Conservation (phyloP, 192 early-diverging fungal genomes). For the Pecoramyces ruminantium region DNA sequence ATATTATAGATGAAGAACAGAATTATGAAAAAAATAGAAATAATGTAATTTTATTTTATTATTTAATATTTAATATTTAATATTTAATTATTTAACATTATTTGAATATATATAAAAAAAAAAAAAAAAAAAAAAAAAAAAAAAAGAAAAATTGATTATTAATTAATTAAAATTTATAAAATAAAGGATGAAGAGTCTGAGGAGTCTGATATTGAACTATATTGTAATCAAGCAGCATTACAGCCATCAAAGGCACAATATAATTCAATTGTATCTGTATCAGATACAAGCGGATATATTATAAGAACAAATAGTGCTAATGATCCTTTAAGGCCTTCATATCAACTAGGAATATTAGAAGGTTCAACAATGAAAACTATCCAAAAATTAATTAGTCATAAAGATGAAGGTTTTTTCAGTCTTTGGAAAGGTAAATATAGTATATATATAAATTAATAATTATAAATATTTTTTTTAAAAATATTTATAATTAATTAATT, state of each 20-base stretch:
- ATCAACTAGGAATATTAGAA: constrained; percentile 18
- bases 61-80: not conserved
- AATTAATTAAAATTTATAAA: not conserved
- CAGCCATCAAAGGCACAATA: not conserved
- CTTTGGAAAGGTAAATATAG: constrained; percentile 41
- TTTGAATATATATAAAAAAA: too few relatives aligned
- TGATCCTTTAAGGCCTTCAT: constrained; percentile 25
- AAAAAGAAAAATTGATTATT: too few relatives aligned
- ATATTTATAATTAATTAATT: too few relatives aligned
- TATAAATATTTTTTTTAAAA: too few relatives aligned
- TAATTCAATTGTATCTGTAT: not conserved
- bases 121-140: too few relatives aligned
- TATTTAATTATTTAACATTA: too few relatives aligned
- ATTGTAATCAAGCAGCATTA: not conserved
- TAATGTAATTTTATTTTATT: not conserved
- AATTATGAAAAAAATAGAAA: not conserved
- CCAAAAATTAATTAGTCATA: constrained; percentile 3
- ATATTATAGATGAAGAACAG: not conserved
- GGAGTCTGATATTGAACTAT: not conserved
- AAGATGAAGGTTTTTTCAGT: constrained; percentile 20
- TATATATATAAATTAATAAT: too few relatives aligned
- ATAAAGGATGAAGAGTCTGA: not conserved
- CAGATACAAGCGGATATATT: constrained; percentile 23
- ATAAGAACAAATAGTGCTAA: constrained; percentile 8
- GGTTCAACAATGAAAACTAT: constrained; percentile 10